A percentile compares a stretch with the other conserved stretches of the same genome.
Evolutionary conservation across 2,329 filamentous ascomycete genomes (phyloP).

Genomic region (Pseudogymnoascus sp.): DNA sequence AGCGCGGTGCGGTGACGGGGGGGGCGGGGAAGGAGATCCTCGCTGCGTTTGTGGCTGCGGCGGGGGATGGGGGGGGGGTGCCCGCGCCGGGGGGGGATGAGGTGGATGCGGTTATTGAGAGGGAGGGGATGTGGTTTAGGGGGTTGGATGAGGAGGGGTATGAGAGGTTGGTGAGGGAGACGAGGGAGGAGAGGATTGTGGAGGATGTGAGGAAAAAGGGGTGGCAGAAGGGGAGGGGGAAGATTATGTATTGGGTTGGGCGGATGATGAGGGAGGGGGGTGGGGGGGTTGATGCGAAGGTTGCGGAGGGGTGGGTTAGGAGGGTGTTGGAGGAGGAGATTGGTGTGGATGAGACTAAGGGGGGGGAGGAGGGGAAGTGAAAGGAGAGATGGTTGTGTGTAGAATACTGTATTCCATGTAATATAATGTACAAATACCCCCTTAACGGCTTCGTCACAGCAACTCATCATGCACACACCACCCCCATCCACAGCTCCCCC

Average conservation of each 20-base stretch:
- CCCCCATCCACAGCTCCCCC: neutral
- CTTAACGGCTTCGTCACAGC: neutral
- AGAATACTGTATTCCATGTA: neutral
- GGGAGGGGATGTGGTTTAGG: constrained; percentile 45
- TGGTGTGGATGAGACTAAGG: neutral
- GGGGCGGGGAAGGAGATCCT: constrained; percentile 54
- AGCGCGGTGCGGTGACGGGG: constrained; percentile 39
- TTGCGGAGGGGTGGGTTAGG: constrained; percentile 46
- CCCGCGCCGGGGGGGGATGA: neutral
- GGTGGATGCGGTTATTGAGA: constrained; percentile 41
- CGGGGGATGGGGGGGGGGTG: neutral
- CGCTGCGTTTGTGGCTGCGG: constrained; percentile 40
- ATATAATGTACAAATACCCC: neutral
- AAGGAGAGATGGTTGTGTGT: neutral
- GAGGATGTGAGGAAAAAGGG: constrained; percentile 47
- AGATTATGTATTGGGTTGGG: constrained; percentile 59
- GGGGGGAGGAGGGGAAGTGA: neutral
- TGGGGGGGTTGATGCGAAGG: constrained; percentile 53
- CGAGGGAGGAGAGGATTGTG: constrained; percentile 51
- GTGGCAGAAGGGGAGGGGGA: constrained; percentile 36
- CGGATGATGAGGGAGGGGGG: constrained; percentile 56
- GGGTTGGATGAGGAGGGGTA: constrained; percentile 50
- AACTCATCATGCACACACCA: neutral
- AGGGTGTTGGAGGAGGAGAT: constrained; percentile 33
- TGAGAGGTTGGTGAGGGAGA: constrained; percentile 24